phyloP scores from a whole-genome alignment of 2,329 filamentous ascomycete species.

The Exophiala sp. region DNA sequence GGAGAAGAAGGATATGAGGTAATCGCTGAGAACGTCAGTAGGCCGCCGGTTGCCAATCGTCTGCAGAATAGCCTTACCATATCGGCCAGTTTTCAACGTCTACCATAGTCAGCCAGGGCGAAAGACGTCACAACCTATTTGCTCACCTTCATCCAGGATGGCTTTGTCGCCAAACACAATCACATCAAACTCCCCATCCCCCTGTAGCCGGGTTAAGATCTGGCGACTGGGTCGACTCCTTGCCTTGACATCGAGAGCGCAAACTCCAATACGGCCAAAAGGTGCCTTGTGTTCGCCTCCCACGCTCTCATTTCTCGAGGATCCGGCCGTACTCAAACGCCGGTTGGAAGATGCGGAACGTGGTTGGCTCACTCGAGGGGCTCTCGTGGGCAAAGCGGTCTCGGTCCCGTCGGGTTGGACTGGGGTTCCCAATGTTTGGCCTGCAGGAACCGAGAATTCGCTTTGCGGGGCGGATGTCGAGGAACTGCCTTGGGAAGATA shows the following conservation, averaged over 20 bases:
- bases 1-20: constrained; percentile 95
- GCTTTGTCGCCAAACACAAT: constrained; percentile 98
- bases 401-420: constrained; percentile 14
- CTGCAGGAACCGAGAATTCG: constrained; percentile 10
- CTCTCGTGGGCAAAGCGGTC: constrained; percentile 19
- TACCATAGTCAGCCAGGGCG: constrained; percentile 33
- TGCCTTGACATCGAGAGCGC: constrained; percentile 90
- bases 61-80: constrained; percentile 48
- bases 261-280: constrained; percentile 75
- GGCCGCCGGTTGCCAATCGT: neutral
- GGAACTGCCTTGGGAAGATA: constrained; percentile 13
- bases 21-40: constrained; percentile 51
- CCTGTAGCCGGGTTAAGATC: constrained; percentile 85
- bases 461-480: constrained; percentile 8
- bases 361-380: constrained; percentile 18
- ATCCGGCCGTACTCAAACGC: constrained; percentile 27
- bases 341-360: constrained; percentile 27
- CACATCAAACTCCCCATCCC: constrained; percentile 89
- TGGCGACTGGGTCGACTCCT: constrained; percentile 95
- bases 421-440: constrained; percentile 10
- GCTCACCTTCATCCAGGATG: constrained; percentile 78
- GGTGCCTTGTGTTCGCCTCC: constrained; percentile 15
- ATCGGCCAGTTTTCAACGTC: constrained; percentile 94
- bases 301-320: constrained; percentile 23
- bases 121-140: too few species aligned